Base-by-base conservation (phyloP, 768 basidiomycete genomes). In the Mycena vitilis region DNA sequence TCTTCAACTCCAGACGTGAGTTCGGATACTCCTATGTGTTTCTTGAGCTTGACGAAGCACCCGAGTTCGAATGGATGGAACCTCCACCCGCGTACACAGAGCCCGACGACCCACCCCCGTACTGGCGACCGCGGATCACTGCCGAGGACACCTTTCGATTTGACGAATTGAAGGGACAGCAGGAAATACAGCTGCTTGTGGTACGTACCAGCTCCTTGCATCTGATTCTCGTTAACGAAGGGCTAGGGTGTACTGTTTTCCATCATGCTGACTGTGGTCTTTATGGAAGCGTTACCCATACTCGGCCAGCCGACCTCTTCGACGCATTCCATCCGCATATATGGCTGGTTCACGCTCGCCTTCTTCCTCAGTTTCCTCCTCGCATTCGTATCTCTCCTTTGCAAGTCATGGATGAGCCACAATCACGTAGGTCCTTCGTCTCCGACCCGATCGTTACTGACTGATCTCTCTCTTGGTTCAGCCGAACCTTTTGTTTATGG, bases 151-250 rank as follows among this genome's bases (percentile, higher is more conserved):
- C 36, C 49, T n/a, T 34, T 9, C 44, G 37, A 37, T 30, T 60
- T 16, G 65, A 60, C 20, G 59, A 66, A 38, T 25, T 37, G 44
- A 61, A 38, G 18, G 25, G 52, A 22, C 65, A 56, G 54, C 65
- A 60, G 42, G 65, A 66, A 44, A 9, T 66, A 12, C 59, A 66
- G 25, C 12, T 66, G 45, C 65, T 66, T n/a, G 22, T 66, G 13
- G 65, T 66, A 3, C 30, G 30, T 30, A 30, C 30, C 20, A 16
- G 65, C 18, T 20, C 4, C 8, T 4, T 8, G 11, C 23, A 9
- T 10, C 15, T 18, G n/a, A 13, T n/a, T 30, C 20, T 7, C 18
- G 11, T 23, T 58, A 18, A 45, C 38, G 13, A 52, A 40, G 11
- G 52, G 15, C 11, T 38, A 68, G 60, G 56, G 47, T n/a, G 60